Base-by-base conservation (phyloP, 2,329 filamentous ascomycete species). In the Pseudogymnoascus sp. region DNA sequence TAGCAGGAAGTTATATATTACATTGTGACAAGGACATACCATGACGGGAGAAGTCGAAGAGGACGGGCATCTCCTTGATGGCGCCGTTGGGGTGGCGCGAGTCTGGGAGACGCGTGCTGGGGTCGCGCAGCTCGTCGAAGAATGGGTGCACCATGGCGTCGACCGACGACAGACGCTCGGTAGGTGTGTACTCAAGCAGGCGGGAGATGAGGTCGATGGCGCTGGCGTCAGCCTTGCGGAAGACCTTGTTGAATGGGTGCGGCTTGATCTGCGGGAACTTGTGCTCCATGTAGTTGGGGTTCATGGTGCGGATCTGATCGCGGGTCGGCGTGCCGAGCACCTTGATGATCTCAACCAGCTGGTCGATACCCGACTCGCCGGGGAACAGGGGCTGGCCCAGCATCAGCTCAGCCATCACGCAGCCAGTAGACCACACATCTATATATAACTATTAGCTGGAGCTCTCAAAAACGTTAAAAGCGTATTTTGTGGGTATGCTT, bases 261-360 rank as follows among this genome's bases (percentile, higher is more conserved):
- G 95, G 95, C 82, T 99, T 99, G 81, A 99, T 99, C 78, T 99
- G 95, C 59, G 95, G 95, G 78, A 99, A 99, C 81, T 97, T 97
- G 81, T 99, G 95, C 80, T 99, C 95, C 95, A 99, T 99, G 79
- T 99, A 99, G 78, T 99, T 99, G 65, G 95, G 95, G 78, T 99
- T 99, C 95, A 99, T 99, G 68, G 95, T 99, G 70, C 95, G 90
- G 73, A 99, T 99, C 78, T 99, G 95, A 76, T 99, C 95, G 68
- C 95, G 86, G 37, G 95, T 97, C 16, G 95, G 95, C 16, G 95
- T 99, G 65, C 95, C 95, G 65, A 99, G 81, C 62, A 99, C 93
- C 80, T 99, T 99, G 83, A 99, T 99, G 75, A 99, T 99, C 78
- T 99, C 95, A 53, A 99, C 95, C 59, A 99, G 82, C 76, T 99